Evolutionary conservation across 2,329 filamentous ascomycete species (phyloP).

Genomic region (Pseudogymnoascus sp.): DNA sequence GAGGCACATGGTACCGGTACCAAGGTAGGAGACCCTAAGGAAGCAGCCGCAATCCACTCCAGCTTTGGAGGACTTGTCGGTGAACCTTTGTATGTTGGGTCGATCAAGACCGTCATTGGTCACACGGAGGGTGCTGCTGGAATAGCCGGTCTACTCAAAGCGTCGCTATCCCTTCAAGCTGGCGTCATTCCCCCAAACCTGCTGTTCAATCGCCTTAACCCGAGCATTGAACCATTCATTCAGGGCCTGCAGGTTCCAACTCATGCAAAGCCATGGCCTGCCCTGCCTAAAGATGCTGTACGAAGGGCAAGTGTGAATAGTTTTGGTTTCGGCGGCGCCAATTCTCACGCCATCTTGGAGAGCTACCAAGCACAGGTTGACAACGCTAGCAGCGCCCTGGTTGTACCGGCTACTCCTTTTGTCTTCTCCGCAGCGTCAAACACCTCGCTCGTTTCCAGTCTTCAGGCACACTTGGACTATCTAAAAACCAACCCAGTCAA

Average conservation of each 20-base stretch:
- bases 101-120: slow-evolving; percentile 23
- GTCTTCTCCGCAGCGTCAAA: slow-evolving; percentile 16
- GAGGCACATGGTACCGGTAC: slow-evolving; percentile 26
- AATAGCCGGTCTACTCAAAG: slow-evolving; percentile 17
- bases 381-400: slow-evolving; percentile 29
- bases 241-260: neutral
- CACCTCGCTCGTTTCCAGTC: slow-evolving; percentile 7
- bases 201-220: slow-evolving; percentile 28
- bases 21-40: slow-evolving; percentile 20
- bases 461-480: neutral
- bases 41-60: slow-evolving; percentile 14
- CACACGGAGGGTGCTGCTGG: slow-evolving; percentile 21
- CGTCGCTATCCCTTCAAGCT: slow-evolving; percentile 18
- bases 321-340: slow-evolving; percentile 24
- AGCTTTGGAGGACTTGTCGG: slow-evolving; percentile 16
- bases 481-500: neutral
- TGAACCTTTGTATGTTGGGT: slow-evolving; percentile 13
- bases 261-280: slow-evolving; percentile 16
- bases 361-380: slow-evolving; percentile 31
- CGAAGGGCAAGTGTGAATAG: slow-evolving; percentile 16
- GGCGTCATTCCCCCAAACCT: slow-evolving; percentile 23
- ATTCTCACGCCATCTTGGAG: slow-evolving; percentile 24
- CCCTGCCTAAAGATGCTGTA: slow-evolving; percentile 15
- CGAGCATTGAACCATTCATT: slow-evolving; percentile 20
- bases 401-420: slow-evolving; percentile 10